Evolutionary conservation across 2,329 filamentous ascomycete species (phyloP).

Genomic region (Byssothecium circinans): DNA sequence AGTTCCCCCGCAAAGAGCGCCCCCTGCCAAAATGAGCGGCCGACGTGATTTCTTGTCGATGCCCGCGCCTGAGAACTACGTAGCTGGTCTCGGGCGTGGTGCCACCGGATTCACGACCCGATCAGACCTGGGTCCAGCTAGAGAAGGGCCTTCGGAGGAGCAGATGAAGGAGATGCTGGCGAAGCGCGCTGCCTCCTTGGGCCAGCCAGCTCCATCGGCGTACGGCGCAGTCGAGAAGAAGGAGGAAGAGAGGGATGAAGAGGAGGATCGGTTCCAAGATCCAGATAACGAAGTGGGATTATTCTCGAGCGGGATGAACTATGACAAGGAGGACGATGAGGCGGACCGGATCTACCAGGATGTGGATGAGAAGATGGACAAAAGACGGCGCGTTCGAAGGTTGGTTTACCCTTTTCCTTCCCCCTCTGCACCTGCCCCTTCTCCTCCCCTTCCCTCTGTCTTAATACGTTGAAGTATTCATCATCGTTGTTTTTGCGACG

Average conservation of each 20-base stretch:
- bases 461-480: conserved; percentile 58
- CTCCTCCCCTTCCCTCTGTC: conserved; percentile 29
- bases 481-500: conserved; percentile 62
- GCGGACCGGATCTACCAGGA: conserved; percentile 94
- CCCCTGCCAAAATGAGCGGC: conserved; percentile 55
- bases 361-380: conserved; percentile 97
- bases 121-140: conserved; percentile 91
- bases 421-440: conserved; percentile 17
- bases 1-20: background rate
- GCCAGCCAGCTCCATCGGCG: conserved; percentile 69
- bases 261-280: conserved; percentile 85
- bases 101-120: conserved; percentile 97
- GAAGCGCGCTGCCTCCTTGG: conserved; percentile 84
- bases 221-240: conserved; percentile 71
- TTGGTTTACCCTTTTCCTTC: conserved; percentile 57
- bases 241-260: conserved; percentile 70
- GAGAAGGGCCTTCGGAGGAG: conserved; percentile 94
- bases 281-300: conserved; percentile 96
- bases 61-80: conserved; percentile 65
- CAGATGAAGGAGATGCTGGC: conserved; percentile 98
- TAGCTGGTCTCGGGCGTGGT: conserved; percentile 94
- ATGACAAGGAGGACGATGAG: conserved; percentile 97
- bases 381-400: conserved; percentile 81
- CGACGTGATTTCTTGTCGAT: conserved; percentile 87
- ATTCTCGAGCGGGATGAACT: conserved; percentile 85